Percentiles rank a stretch among this genome's conserved stretches.
These are phyloP conservation scores for Pogostemon cablin DNA, from an alignment of 257 asterid species.

Conservation along the genomic window DNA sequence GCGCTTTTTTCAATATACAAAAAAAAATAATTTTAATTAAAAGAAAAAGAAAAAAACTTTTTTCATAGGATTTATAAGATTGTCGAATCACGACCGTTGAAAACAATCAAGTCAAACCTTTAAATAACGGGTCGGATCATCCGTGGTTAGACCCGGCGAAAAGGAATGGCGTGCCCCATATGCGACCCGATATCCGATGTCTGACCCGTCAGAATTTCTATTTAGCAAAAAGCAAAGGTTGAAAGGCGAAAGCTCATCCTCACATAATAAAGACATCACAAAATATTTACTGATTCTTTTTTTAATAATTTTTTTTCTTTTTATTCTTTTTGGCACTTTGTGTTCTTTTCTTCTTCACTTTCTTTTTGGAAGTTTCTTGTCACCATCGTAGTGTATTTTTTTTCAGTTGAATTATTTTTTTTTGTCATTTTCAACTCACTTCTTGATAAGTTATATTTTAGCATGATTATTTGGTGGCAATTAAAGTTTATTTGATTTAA, in stretches of 20 bases:
- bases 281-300: slow-evolving; percentile 19
- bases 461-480: too few relatives aligned
- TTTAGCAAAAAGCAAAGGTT: slow-evolving; percentile 34
- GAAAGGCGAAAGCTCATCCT: slow-evolving; percentile 36
- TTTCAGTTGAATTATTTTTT: slow-evolving; percentile 34
- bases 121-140: slow-evolving; percentile 40
- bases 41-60: neutral
- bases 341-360: slow-evolving; percentile 9
- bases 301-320: neutral
- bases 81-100: slow-evolving; percentile 36
- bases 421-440: slow-evolving; percentile 33
- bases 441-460: neutral
- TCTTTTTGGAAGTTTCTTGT: slow-evolving; percentile 50
- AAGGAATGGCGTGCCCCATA: slow-evolving; percentile 44
- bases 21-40: neutral
- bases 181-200: slow-evolving; percentile 42
- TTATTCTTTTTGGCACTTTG: slow-evolving; percentile 3
- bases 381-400: slow-evolving; percentile 32
- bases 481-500: too few relatives aligned
- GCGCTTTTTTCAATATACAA: slow-evolving; percentile 39
- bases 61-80: slow-evolving; percentile 22
- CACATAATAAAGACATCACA: slow-evolving; percentile 39
- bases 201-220: slow-evolving; percentile 47
- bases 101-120: slow-evolving; percentile 48
- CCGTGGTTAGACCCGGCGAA: slow-evolving; percentile 36